Conservation (phyloP, 208 protist species). For the Leishmania amazonensis region DNA sequence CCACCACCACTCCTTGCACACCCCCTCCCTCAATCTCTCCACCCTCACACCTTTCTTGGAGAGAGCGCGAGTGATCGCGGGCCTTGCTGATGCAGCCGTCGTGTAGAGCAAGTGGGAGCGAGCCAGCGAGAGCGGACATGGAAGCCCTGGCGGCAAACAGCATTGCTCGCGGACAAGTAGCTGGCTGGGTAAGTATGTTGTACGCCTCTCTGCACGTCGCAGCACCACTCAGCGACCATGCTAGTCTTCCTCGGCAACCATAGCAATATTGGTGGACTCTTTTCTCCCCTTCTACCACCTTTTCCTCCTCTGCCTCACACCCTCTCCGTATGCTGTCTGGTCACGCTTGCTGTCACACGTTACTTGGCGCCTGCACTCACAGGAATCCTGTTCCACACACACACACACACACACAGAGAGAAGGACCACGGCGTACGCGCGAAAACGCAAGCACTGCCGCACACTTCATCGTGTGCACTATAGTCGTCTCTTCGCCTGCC, state of each 20-base stretch:
- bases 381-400: neutral
- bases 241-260: neutral
- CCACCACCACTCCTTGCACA: too few species aligned
- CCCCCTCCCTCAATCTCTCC: neutral
- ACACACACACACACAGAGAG: neutral
- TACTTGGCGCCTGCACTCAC: too few species aligned
- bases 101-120: neutral
- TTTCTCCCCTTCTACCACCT: neutral
- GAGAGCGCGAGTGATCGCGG: neutral
- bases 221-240: neutral
- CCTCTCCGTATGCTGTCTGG: neutral
- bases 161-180: neutral
- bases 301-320: neutral
- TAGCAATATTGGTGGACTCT: neutral
- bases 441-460: neutral
- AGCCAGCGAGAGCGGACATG: neutral
- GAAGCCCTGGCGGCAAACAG: neutral
- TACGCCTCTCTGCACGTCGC: neutral
- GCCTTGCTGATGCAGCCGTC: neutral
- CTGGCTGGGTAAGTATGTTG: neutral
- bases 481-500: neutral
- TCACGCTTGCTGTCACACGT: neutral
- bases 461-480: neutral
- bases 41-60: too few species aligned
- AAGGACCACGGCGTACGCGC: neutral